These are phyloP conservation scores for Eremochloa ophiuroides DNA, from an alignment of 176 grass and related monocot species.

Conservation along the genomic window DNA sequence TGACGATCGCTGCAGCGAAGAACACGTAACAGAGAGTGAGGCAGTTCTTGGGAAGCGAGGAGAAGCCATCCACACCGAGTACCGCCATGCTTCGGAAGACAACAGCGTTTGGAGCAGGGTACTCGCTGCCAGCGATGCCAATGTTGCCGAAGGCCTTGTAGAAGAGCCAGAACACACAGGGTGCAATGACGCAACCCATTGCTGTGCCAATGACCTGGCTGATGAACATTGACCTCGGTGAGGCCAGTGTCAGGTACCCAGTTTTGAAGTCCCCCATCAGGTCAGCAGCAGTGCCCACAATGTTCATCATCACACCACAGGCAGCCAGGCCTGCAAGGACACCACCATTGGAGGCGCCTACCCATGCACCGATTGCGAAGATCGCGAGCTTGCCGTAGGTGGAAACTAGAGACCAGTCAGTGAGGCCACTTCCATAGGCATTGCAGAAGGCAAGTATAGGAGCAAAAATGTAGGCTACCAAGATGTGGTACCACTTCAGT, in stretches of 20 bases:
- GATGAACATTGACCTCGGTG: slow-evolving; percentile 56
- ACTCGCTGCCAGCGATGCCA: slow-evolving; percentile 27
- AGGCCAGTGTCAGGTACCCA: slow-evolving; percentile 63
- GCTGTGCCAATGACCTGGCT: slow-evolving; percentile 65
- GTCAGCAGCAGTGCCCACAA: slow-evolving; percentile 58
- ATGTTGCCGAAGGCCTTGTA: slow-evolving; percentile 47
- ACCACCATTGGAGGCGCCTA: slow-evolving; percentile 41
- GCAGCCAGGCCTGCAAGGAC: slow-evolving; percentile 54
- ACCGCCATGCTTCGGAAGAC: slow-evolving; percentile 51
- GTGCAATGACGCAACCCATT: slow-evolving; percentile 61
- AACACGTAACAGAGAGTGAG: slow-evolving; percentile 46
- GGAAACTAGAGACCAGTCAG: slow-evolving; percentile 76
- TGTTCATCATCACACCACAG: slow-evolving; percentile 70
- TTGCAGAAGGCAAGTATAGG: slow-evolving; percentile 9
- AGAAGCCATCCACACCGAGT: slow-evolving; percentile 48
- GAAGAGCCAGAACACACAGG: slow-evolving; percentile 75
- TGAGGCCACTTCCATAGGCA: slow-evolving; percentile 45
- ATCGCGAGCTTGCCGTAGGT: slow-evolving; percentile 87
- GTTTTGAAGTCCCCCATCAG: slow-evolving; percentile 81
- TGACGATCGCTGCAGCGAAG: slow-evolving; percentile 34
- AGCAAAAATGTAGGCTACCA: slow-evolving; percentile 21
- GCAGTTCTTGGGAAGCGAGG: slow-evolving; percentile 42
- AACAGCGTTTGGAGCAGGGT: slow-evolving; percentile 37
- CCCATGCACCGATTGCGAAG: slow-evolving; percentile 79
- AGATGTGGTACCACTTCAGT: slow-evolving; percentile 3